Evolutionary conservation across 768 basidiomycete genomes (phyloP), one percentile per base, ranked within the genome.

Genomic region (Lactarius psammicola): DNA sequence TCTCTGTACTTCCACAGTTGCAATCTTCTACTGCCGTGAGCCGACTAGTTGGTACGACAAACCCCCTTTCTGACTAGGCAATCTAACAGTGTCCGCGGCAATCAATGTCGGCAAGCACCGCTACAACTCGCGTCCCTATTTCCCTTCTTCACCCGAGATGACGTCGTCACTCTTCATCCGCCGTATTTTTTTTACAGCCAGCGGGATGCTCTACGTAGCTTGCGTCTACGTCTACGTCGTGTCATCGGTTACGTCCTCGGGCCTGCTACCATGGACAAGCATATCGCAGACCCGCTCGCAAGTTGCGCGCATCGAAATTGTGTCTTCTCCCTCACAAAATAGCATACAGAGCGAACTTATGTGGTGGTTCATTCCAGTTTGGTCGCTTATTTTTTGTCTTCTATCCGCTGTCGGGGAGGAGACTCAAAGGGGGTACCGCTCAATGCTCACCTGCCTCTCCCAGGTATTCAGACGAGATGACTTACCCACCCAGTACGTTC

Each of bases 341-440:
- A 36, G 42, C 26, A 3, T 66, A 34, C 60, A 55, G 34, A 63
- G 56, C 23, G 40, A 70, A 56, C 62, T 70, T 20, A 53, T 69
- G 20, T 70, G 69, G 69, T 70, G 69, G 69, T 65, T 69, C 28
- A 66, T 69, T 30, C 69, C 69, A 3, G 18, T 66, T 13, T 70
- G 64, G 68, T 69, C 69, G 20, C 55, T 69, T 23, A 46, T 68
- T 18, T 40, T 70, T 28, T 69, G 61, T 53, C 28, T 55, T 36
- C 28, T 70, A 18, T 66, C 64, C 20, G 54, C 42, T 28, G 28
- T 62, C 11, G 64, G 68, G 15, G 64, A 63, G 51, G 69, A 70
- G 53, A 69, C 64, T 20, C 58, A 33, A 42, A 65, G 53, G 15
- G 68, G 64, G 17, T 69, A 69, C 23, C 49, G 28, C 31, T 30